These are phyloP conservation scores for Vicia faba DNA, from an alignment of 306 rosid species.

Conservation along the genomic window DNA sequence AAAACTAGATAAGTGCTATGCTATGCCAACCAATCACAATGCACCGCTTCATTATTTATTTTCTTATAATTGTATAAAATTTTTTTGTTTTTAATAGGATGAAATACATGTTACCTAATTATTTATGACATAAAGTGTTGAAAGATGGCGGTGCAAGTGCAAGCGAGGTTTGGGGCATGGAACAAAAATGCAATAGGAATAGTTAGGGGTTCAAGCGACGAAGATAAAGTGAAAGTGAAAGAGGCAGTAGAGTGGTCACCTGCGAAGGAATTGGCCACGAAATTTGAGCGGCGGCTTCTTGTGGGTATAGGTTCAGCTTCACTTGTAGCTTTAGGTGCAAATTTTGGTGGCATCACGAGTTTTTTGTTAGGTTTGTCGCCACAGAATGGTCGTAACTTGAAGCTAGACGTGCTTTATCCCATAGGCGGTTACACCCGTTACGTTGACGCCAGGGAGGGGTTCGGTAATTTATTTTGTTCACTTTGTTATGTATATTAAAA, in stretches of 20 bases:
- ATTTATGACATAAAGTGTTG: background rate
- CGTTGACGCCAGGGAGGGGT: constrained; percentile 76
- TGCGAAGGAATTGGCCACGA: constrained; percentile 40
- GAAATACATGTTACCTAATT: too few relatives aligned
- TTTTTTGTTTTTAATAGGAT: background rate
- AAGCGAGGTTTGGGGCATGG: constrained; percentile 43
- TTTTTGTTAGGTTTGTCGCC: constrained; percentile 74
- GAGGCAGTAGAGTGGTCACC: constrained; percentile 49
- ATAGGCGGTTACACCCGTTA: constrained; percentile 73
- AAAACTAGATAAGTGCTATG: constrained; percentile 37
- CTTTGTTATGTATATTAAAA: background rate
- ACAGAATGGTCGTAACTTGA: constrained; percentile 61
- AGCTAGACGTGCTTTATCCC: constrained; percentile 77
- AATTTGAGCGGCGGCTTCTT: constrained; percentile 62
- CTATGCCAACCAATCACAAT: constrained; percentile 24
- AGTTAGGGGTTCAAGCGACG: constrained; percentile 40
- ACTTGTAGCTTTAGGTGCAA: constrained; percentile 78
- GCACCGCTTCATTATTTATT: constrained; percentile 8
- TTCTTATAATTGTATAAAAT: background rate
- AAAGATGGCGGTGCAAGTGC: constrained; percentile 43
- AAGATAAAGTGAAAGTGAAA: constrained; percentile 19
- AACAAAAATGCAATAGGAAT: constrained; percentile 29
- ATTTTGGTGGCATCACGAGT: constrained; percentile 76
- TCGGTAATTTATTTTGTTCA: constrained; percentile 53
- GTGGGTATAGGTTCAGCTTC: constrained; percentile 81